Evolutionary conservation across 2,329 filamentous ascomycete species (phyloP).

Genomic region (Fusarium sp.): DNA sequence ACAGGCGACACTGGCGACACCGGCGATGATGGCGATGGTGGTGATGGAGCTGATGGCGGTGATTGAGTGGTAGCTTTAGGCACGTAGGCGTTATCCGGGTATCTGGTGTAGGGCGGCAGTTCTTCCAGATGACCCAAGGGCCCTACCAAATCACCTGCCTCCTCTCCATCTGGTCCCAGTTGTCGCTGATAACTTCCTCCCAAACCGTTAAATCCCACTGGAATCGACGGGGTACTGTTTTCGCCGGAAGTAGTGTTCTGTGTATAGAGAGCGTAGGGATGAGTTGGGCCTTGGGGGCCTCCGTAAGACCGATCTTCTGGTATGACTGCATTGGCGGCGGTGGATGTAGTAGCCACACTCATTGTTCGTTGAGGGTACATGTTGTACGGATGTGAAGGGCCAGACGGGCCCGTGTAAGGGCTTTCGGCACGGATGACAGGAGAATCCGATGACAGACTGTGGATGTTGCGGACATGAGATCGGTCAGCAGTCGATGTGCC

Average conservation of each 20-base stretch:
- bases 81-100: constrained; percentile 77
- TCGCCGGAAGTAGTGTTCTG: constrained; percentile 74
- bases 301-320: constrained; percentile 60
- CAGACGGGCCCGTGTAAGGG: constrained; percentile 75
- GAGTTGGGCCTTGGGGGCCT: constrained; percentile 75
- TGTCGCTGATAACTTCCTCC: constrained; percentile 76
- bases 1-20: constrained; percentile 12
- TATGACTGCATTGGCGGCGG: constrained; percentile 63
- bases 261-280: constrained; percentile 88
- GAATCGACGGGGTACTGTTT: constrained; percentile 61
- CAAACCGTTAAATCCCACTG: constrained; percentile 79
- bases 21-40: neutral
- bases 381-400: constrained; percentile 85
- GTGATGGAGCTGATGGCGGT: neutral
- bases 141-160: constrained; percentile 86
- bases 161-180: constrained; percentile 83
- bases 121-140: constrained; percentile 91
- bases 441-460: constrained; percentile 52
- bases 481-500: constrained; percentile 45
- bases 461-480: constrained; percentile 34
- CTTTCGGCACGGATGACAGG: constrained; percentile 62
- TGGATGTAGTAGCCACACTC: constrained; percentile 79
- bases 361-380: constrained; percentile 82
- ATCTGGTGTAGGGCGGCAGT: constrained; percentile 89
- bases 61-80: constrained; percentile 32